Conservation (phyloP, 2,329 filamentous ascomycete genomes). For the Pseudocercospora pini-densiflorae region DNA sequence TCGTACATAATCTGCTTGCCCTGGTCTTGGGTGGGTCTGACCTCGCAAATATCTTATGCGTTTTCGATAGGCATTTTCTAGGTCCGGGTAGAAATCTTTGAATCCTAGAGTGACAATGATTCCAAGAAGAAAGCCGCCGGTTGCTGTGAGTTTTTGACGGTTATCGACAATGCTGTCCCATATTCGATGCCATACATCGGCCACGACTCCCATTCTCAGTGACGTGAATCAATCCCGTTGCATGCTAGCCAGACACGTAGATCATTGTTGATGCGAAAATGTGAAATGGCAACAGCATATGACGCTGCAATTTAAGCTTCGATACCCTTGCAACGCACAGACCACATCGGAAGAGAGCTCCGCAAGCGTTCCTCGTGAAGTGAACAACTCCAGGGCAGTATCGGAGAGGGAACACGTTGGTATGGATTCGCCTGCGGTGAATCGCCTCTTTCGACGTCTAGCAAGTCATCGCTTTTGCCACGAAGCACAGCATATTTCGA, state of each 20-base stretch:
- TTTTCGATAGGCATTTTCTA: constrained; percentile 67
- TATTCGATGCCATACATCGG: constrained; percentile 31
- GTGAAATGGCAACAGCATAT: not conserved
- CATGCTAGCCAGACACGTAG: too few relatives aligned
- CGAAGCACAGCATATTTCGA: constrained; percentile 58
- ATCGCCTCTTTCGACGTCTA: constrained; percentile 81
- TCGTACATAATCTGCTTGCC: constrained; percentile 34
- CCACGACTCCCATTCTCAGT: constrained; percentile 28
- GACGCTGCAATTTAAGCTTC: not conserved
- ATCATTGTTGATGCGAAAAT: not conserved
- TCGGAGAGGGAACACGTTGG: not conserved
- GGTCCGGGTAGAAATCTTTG: constrained; percentile 78
- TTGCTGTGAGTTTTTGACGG: constrained; percentile 39
- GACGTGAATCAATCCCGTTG: not conserved
- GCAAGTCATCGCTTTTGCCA: constrained; percentile 68
- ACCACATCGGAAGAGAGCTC: constrained; percentile 8
- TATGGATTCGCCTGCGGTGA: constrained; percentile 83
- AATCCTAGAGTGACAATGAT: constrained; percentile 75
- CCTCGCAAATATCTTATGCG: constrained; percentile 34
- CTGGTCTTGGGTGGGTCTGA: constrained; percentile 32
- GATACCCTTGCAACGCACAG: constrained; percentile 14
- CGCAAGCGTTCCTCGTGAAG: constrained; percentile 8
- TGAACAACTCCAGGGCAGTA: not conserved
- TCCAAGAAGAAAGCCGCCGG: constrained; percentile 69
- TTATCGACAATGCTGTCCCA: constrained; percentile 40